A percentile compares a stretch with the other conserved stretches of the same genome.
These are phyloP conservation scores for Aspergillus diversus DNA, from an alignment of 495 filamentous ascomycete species.

Conservation along the genomic window DNA sequence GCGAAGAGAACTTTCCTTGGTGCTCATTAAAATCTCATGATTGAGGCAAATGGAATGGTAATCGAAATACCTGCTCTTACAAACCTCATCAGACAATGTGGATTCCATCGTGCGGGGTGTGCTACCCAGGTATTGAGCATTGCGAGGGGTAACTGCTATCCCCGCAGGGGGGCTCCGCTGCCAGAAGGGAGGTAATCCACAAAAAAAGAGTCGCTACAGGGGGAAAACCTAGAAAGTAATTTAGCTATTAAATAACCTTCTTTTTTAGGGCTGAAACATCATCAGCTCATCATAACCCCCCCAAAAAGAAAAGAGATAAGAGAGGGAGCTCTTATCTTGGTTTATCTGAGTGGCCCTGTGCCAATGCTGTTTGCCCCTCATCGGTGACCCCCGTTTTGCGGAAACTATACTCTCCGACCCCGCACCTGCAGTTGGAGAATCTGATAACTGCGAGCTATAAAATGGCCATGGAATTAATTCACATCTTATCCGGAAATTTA, in stretches of 20 bases:
- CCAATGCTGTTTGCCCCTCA: conserved; percentile 8
- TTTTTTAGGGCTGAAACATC: too few relatives aligned
- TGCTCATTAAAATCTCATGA: not conserved
- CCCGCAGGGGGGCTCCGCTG: not conserved
- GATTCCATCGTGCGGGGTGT: not conserved
- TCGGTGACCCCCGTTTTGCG: not conserved
- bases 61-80: not conserved
- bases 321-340: not conserved
- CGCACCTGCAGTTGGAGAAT: conserved; percentile 24
- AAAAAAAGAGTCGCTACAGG: too few relatives aligned
- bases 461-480: not conserved
- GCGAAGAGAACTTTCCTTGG: not conserved
- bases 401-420: conserved; percentile 4
- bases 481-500: not conserved
- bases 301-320: not conserved
- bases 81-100: not conserved
- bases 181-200: not conserved
- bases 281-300: too few relatives aligned
- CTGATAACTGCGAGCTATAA: not conserved
- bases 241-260: too few relatives aligned
- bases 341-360: not conserved
- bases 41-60: not conserved
- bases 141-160: not conserved
- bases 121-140: not conserved
- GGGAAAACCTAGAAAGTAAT: too few relatives aligned